Evolutionary conservation across 2,329 filamentous ascomycete genomes (phyloP), one percentile per base, ranked within the genome.

Genomic region (Penicillium crustosum): DNA sequence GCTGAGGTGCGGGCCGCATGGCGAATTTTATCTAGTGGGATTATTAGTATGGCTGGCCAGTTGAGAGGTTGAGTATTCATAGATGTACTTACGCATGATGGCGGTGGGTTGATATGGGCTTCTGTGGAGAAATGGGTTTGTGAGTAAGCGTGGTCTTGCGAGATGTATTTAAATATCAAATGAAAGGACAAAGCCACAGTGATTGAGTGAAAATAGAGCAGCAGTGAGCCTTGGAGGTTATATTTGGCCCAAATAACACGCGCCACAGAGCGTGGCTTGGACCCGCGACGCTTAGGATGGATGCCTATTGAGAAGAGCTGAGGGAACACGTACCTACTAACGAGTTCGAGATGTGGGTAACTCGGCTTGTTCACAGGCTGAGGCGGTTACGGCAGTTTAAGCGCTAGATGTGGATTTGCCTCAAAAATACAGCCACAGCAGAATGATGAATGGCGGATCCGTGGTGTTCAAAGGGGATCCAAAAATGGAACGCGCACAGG

Each of bases 1-100:
- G 77, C 76, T 51, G 74, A 66, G 19, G 68, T 68, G 35, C 70
- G 71, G 55, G 76, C 76, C 59, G 71, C 64, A 38, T 72, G 68
- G 45, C 73, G 72, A 56, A 75, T 75, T 61, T 70, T 76, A 62
- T 78, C 77, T 79, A 35, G 19, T 35, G 21, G 39, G 39, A 27
- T 39, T 53, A 39, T 60, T 49, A 59, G 55, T 50, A 62, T 49
- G 12, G 27, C 10, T 41, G 25, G 17, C 19, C 29, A 17, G 27
- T 27, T 31, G 2, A 43, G 1, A 27, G 7, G 6, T 13, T 17
- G 35, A 19, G 13, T 38, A 27, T n/a, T 10, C 5, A 25, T n/a
- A 12, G 13, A 29, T 13, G 9, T 48, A 57, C 55, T 53, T 57
- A 57, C 55, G 49, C 55, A 57, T 57, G 38, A 50, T 39, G 42